phyloP scores from a whole-genome alignment of 176 grass and related monocot species.

The Avena insularis region DNA sequence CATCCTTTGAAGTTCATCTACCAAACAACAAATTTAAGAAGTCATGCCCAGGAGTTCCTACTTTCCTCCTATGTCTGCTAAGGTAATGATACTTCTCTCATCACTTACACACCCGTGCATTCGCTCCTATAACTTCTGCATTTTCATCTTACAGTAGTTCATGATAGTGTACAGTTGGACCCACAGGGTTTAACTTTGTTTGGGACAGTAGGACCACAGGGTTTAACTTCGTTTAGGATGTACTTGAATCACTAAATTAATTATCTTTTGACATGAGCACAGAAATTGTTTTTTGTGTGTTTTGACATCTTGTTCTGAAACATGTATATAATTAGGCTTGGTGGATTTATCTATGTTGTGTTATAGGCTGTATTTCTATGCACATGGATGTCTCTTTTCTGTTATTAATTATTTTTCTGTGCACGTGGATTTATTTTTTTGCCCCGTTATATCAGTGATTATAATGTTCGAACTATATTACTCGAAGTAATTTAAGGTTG shows the following conservation, averaged over 20 bases:
- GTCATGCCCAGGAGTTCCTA: constrained; percentile 64
- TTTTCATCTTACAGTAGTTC: neutral
- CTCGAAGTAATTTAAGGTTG: constrained; percentile 7
- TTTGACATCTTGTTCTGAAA: neutral
- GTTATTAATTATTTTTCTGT: constrained; percentile 11
- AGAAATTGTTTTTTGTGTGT: no score
- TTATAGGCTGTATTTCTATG: neutral
- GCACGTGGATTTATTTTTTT: constrained; percentile 1
- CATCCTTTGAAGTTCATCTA: constrained; percentile 65
- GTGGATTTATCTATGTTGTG: neutral
- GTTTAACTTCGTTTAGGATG: neutral
- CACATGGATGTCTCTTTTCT: constrained; percentile 17
- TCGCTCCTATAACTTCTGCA: neutral
- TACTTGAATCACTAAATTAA: neutral
- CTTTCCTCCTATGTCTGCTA: constrained; percentile 70
- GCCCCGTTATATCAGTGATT: neutral
- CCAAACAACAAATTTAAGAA: constrained; percentile 95
- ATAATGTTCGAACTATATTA: constrained; percentile 13
- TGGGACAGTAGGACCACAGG: neutral
- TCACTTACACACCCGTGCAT: neutral
- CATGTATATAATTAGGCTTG: neutral
- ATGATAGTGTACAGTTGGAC: neutral
- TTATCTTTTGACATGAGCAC: neutral
- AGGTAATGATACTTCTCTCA: constrained; percentile 47
- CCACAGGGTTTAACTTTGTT: no score